A percentile compares a stretch with the other conserved stretches of the same genome.
These are phyloP conservation scores for Pleomassaria siparia DNA, from an alignment of 2,329 filamentous ascomycete species.

Conservation along the genomic window DNA sequence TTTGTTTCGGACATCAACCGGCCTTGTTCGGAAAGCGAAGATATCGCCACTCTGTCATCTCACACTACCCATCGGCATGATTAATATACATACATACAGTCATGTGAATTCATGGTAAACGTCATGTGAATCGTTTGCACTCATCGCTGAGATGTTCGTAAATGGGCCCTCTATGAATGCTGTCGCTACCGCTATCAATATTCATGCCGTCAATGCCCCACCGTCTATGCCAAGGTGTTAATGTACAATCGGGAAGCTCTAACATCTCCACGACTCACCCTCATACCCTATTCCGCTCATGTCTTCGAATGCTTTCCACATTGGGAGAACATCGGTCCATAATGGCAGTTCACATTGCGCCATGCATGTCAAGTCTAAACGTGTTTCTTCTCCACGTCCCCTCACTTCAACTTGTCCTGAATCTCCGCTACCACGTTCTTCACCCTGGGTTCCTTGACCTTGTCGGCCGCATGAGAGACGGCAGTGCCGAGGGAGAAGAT, in stretches of 20 bases:
- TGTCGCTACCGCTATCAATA: background rate
- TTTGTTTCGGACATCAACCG: too few species aligned
- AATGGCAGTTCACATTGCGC: too few species aligned
- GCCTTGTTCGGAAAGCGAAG: too few species aligned
- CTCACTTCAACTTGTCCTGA: conserved; percentile 46
- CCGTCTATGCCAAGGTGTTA: background rate
- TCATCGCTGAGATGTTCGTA: too few species aligned
- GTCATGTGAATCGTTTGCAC: too few species aligned
- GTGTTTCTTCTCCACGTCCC: background rate
- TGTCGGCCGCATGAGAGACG: conserved; percentile 51
- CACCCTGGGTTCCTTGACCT: conserved; percentile 62
- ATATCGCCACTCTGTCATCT: too few species aligned
- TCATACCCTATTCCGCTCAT: too few species aligned
- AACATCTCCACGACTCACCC: too few species aligned
- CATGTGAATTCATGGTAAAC: background rate
- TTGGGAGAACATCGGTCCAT: too few species aligned
- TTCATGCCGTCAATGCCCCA: background rate
- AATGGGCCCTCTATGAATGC: background rate
- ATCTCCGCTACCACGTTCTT: conserved; percentile 64
- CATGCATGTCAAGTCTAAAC: background rate
- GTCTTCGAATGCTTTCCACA: too few species aligned
- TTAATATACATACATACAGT: background rate
- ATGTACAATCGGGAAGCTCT: background rate
- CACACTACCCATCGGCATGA: too few species aligned
- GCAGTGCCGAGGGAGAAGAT: conserved; percentile 55